Base-by-base conservation (phyloP, 495 filamentous ascomycete genomes). In the Hypoxylon crocopeplum region DNA sequence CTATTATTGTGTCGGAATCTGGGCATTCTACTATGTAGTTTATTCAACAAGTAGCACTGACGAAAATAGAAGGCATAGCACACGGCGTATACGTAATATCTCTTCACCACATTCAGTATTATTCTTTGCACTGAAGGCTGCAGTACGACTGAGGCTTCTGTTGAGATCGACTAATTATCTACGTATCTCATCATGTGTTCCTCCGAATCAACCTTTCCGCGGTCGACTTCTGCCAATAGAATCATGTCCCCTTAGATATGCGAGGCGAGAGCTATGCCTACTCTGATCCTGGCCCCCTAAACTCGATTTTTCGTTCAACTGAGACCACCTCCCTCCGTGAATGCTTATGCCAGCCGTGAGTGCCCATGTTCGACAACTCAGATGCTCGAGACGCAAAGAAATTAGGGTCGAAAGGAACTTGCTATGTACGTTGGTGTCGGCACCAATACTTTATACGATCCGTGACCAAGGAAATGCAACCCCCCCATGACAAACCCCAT, bases 391-490 rank as follows among this genome's bases (percentile, higher is more conserved):
- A 58, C 15, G 46, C 25, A 29, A n/a, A 48, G 27, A 17, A 12
- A 33, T 36, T 24, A 33, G 8, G 24, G 4, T 8, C 27, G 24
- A 37, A 29, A 51, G 49, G 30, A 59, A 64, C n/a, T 50, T 19
- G 46, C 15, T 59, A 55, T 59, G 55, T 59, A 55, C 42, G n/a
- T n/a, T n/a, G 44, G 61, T 64, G 55, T 59, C 34, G 61, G 44
- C 55, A 59, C 61, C 48, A 50, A 59, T 64, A 58, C 61, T 64
- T 58, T 58, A 55, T 50, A 55, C 47, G 42, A 59, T 64, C 61
- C 61, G 49, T 59, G 49, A 59, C 50, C 47, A 38, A 42, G 22
- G 21, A 42, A 54, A 64, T 59, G 61, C 61, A 55, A 27, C 38
- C 44, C 40, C n/a, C 15, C 25, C 12, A 20, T 49, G 48, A 37